Percentiles rank a stretch among this genome's conserved stretches.
Evolutionary conservation across 441 rosid species (phyloP).

Genomic region (Euphorbia corollata): DNA sequence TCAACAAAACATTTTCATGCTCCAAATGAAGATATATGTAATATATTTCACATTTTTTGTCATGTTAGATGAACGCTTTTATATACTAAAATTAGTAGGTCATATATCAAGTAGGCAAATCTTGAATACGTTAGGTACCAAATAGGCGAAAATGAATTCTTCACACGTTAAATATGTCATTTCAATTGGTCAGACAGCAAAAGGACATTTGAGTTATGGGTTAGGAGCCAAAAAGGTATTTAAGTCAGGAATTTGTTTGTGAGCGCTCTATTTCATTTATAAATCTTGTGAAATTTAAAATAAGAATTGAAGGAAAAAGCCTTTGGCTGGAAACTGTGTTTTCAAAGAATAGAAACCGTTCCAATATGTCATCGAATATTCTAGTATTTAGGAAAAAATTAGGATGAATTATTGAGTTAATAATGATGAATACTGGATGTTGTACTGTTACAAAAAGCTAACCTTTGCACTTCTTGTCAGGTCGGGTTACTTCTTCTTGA

Average conservation of each 20-base stretch:
- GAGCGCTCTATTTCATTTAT: not conserved
- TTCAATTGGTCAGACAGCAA: too few species aligned
- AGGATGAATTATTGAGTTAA: not conserved
- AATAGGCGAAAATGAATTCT: too few species aligned
- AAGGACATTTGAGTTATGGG: too few species aligned
- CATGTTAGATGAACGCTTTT: too few species aligned
- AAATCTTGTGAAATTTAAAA: not conserved
- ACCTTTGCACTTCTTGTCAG: conserved; percentile 25
- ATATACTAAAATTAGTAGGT: too few species aligned
- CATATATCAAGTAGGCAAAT: too few species aligned
- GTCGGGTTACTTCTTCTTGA: conserved; percentile 66
- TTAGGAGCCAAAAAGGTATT: too few species aligned
- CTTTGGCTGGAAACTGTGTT: not conserved
- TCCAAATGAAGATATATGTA: too few species aligned
- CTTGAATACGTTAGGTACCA: too few species aligned
- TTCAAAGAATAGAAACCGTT: conserved; percentile 1
- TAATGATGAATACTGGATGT: not conserved
- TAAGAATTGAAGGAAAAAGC: not conserved
- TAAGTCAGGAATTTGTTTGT: not conserved
- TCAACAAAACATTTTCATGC: too few species aligned
- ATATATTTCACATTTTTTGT: too few species aligned
- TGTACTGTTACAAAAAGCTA: conserved; percentile 7
- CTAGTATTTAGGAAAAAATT: not conserved
- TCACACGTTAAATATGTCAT: too few species aligned
- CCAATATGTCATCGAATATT: not conserved